Conservation (phyloP, 345 rosid species). For the Dimocarpus longan region DNA sequence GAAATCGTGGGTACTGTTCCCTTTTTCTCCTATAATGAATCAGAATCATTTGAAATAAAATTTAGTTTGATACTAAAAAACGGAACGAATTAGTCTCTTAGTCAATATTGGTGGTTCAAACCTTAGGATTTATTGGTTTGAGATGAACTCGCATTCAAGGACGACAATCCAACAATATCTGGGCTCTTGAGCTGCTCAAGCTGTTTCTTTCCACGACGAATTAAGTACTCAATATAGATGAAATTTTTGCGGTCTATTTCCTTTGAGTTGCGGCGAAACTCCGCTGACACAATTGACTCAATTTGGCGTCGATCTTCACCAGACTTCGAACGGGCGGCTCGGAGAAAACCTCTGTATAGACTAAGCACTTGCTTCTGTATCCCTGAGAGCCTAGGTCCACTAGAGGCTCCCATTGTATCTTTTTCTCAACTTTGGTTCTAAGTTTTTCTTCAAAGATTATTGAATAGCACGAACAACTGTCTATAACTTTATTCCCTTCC, state of each 20-base stretch:
- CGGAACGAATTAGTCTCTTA: neutral
- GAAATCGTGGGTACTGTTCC: neutral
- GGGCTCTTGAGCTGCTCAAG: slow-evolving; percentile 78
- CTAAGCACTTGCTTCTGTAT: slow-evolving; percentile 87
- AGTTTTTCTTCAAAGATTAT: neutral
- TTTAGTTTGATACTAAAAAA: neutral
- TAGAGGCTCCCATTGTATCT: slow-evolving; percentile 38
- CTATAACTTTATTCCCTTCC: neutral
- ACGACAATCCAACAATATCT: slow-evolving; percentile 50
- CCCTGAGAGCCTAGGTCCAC: slow-evolving; percentile 58
- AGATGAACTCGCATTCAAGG: slow-evolving; percentile 35
- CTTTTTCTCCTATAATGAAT: neutral
- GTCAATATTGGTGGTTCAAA: slow-evolving; percentile 19
- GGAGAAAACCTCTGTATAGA: slow-evolving; percentile 79
- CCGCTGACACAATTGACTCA: slow-evolving; percentile 61
- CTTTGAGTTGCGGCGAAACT: slow-evolving; percentile 63
- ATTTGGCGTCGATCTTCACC: slow-evolving; percentile 56
- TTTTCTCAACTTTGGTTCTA: neutral
- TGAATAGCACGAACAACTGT: neutral
- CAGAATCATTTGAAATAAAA: neutral
- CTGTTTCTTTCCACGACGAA: slow-evolving; percentile 78
- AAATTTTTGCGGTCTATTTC: slow-evolving; percentile 82
- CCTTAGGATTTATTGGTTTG: slow-evolving; percentile 20
- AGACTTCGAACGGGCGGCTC: slow-evolving; percentile 73
- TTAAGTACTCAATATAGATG: slow-evolving; percentile 73